Percentiles rank a stretch among this genome's conserved stretches.
Evolutionary conservation across 129 eudicot species (phyloP).

Genomic region (Daucus carota): DNA sequence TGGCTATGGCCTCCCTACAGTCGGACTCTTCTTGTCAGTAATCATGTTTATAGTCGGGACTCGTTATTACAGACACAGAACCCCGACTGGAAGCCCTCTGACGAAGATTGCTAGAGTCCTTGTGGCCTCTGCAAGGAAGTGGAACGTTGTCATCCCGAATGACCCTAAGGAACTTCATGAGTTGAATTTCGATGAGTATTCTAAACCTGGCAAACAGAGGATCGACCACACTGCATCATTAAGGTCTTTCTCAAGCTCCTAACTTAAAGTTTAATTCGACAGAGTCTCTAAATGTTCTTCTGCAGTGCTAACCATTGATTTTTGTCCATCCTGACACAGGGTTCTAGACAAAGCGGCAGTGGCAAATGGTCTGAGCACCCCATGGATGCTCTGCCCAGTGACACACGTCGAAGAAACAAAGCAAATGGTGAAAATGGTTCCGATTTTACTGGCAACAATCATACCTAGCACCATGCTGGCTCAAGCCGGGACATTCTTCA

Average conservation of each 20-base stretch:
- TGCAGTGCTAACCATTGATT: no score
- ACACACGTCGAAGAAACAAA: slow-evolving; percentile 69
- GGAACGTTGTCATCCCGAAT: slow-evolving; percentile 33
- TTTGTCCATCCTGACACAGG: slow-evolving; percentile 14
- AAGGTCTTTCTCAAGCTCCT: slow-evolving; percentile 19
- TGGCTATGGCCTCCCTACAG: slow-evolving; percentile 59
- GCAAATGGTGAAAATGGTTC: slow-evolving; percentile 58
- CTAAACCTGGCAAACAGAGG: slow-evolving; percentile 33
- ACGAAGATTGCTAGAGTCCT: slow-evolving; percentile 46
- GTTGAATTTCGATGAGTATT: slow-evolving; percentile 35
- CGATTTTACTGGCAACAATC: slow-evolving; percentile 37
- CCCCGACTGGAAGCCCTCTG: slow-evolving; percentile 45
- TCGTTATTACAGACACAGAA: slow-evolving; percentile 51
- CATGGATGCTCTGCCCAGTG: slow-evolving; percentile 45
- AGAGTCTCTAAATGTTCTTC: no score
- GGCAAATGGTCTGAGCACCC: slow-evolving; percentile 17
- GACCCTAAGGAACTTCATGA: slow-evolving; percentile 53
- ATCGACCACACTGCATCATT: slow-evolving; percentile 40
- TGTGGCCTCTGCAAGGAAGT: slow-evolving; percentile 44
- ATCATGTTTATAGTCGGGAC: slow-evolving; percentile 41
- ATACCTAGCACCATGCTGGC: slow-evolving; percentile 46
- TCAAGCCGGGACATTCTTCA: slow-evolving; percentile 45
- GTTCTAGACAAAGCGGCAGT: slow-evolving; percentile 56
- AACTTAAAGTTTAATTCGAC: not conserved
- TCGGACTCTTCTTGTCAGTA: slow-evolving; percentile 38